Evolutionary conservation across 75 land plant genomes (phyloP).

Genomic region (Sequoiadendron giganteum): DNA sequence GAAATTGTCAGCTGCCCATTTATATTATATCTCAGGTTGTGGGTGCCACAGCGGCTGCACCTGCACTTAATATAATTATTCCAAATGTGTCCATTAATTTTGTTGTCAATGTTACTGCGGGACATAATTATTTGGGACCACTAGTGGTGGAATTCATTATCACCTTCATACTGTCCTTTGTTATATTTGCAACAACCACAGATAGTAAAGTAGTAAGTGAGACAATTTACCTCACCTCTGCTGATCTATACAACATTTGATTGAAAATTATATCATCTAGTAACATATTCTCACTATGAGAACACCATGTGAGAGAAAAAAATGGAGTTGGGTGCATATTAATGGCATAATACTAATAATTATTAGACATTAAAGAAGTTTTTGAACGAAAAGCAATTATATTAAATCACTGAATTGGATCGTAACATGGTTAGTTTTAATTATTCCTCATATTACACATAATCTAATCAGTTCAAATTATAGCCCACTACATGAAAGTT

Average conservation of each 20-base stretch:
- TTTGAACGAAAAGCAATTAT: too few relatives aligned
- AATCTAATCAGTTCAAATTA: too few relatives aligned
- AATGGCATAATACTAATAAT: too few relatives aligned
- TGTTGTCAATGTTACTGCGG: conserved; percentile 38
- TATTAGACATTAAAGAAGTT: too few relatives aligned
- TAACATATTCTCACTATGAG: too few relatives aligned
- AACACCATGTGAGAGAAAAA: too few relatives aligned
- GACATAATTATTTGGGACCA: conserved; percentile 32
- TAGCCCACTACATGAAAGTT: too few relatives aligned
- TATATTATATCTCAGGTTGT: conserved; percentile 5
- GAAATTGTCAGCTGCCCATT: not conserved
- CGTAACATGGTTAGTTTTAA: too few relatives aligned
- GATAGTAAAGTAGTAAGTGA: conserved; percentile 51
- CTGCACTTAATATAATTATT: conserved; percentile 17
- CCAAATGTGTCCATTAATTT: conserved; percentile 18
- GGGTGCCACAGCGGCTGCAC: conserved; percentile 13
- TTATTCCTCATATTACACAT: too few relatives aligned
- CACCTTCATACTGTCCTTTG: conserved; percentile 63
- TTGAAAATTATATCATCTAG: not conserved
- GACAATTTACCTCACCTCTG: not conserved
- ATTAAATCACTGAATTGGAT: too few relatives aligned
- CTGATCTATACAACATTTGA: too few relatives aligned
- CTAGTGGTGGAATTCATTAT: conserved; percentile 55
- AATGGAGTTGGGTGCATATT: too few relatives aligned
- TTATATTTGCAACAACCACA: conserved; percentile 67